Base-by-base conservation (phyloP, 2,329 filamentous ascomycete species). In the Fonsecaea erecta region DNA sequence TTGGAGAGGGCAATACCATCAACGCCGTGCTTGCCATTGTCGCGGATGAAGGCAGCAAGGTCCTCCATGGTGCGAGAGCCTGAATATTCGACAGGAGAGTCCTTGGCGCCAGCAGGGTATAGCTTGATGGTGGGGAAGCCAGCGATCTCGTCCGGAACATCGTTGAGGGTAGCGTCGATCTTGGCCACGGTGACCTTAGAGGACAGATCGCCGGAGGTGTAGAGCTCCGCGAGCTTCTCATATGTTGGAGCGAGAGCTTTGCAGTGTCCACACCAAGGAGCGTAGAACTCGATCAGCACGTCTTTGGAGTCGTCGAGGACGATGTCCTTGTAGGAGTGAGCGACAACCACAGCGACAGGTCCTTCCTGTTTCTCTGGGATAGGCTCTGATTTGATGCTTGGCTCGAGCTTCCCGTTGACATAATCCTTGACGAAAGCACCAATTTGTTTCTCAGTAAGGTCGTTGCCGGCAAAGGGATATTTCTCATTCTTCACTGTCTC, bases 81-180 rank as follows among this genome's bases (percentile, higher is more conserved):
- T 71, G 84, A 86, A 87, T 97, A 99, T 73, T 92, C 92, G 69
- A 97, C 80, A 65, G 95, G 91, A 72, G 88, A 83, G 75, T 86
- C 85, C 88, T 99, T 99, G 80, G 86, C 85, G 75, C 93, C 93
- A 74, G 95, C 95, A 70, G 92, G 87, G 90, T 88, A 99, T 72
- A 99, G 87, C 87, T 98, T 98, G 87, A 99, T 97, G 79, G 95
- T 99, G 64, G 95, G 95, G 90, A 99, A 99, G 70, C 95, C 95
- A 80, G 92, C 87, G 76, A 99, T 92, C 83, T 97, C 92, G 80
- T 98, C 94, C 64, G 95, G 95, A 64, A 98, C 92, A 74, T 99
- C 95, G 84, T 99, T 99, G 82, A 83, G 81, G 68, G 95, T 99
- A 65, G 95, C 95, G 76, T 99, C 95, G 73, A 99, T 90, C 90